phyloP scores from a whole-genome alignment of 192 early-diverging fungal genomes.

The Obelidium mucronatum region DNA sequence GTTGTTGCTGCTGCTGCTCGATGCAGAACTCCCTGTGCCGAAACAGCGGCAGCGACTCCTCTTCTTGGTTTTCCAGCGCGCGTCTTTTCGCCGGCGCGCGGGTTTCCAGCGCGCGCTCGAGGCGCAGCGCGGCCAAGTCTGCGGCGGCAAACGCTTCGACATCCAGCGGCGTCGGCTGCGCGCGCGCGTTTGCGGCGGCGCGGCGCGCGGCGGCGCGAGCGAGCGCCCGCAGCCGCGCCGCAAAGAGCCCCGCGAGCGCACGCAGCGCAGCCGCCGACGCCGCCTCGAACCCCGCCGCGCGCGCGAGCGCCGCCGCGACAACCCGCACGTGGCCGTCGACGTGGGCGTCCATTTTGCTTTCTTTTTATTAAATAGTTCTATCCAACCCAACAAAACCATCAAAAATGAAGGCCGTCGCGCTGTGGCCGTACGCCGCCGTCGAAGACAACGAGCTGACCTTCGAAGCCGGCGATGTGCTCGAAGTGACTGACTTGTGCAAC shows the following conservation, averaged over 20 bases:
- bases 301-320: not conserved
- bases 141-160: not conserved
- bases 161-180: no score
- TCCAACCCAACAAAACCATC: not conserved
- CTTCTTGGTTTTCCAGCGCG: no score
- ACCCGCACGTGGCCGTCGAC: not conserved
- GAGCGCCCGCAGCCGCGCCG: not conserved
- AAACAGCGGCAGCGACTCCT: slow-evolving; percentile 20
- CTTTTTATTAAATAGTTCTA: not conserved
- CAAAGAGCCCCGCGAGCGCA: not conserved
- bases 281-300: not conserved
- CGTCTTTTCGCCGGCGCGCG: no score
- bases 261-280: not conserved
- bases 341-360: not conserved
- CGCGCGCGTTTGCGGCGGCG: not conserved
- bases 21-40: slow-evolving; percentile 9
- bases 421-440: slow-evolving; percentile 55
- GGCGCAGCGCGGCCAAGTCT: not conserved
- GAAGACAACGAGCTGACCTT: slow-evolving; percentile 65
- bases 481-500: slow-evolving; percentile 56
- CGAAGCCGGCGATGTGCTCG: slow-evolving; percentile 46
- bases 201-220: not conserved
- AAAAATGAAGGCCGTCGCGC: slow-evolving; percentile 36
- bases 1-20: not conserved
- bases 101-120: no score